A percentile compares a stretch with the other conserved stretches of the same genome.
These are phyloP conservation scores for Aspergillus tubingensis DNA, from an alignment of 2,329 filamentous ascomycete genomes.

Conservation along the genomic window DNA sequence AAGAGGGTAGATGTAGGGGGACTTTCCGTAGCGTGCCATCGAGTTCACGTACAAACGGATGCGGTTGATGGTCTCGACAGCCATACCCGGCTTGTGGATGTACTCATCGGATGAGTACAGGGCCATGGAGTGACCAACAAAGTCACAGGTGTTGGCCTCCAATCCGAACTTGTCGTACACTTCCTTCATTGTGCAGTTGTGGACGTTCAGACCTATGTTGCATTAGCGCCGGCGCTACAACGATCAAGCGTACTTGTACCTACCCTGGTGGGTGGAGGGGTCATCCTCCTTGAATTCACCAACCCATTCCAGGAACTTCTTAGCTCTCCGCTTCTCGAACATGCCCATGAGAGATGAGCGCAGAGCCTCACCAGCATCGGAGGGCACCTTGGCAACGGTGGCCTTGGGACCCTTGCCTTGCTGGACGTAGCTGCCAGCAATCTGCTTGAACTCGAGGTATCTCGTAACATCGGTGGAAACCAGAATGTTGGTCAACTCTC, in stretches of 20 bases:
- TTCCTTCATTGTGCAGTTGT: conserved; percentile 88
- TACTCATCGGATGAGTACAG: conserved; percentile 91
- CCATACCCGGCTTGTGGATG: conserved; percentile 69
- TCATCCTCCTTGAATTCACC: conserved; percentile 82
- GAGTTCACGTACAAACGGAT: conserved; percentile 97
- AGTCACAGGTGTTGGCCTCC: conserved; percentile 85
- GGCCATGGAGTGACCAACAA: conserved; percentile 97
- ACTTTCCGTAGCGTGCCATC: conserved; percentile 96
- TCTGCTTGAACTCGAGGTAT: conserved; percentile 91
- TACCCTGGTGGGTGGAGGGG: conserved; percentile 85
- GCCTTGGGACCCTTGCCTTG: conserved; percentile 80
- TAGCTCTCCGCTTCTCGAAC: conserved; percentile 96
- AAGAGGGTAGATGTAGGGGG: conserved; percentile 97
- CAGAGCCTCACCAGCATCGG: conserved; percentile 85
- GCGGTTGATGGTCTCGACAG: conserved; percentile 83
- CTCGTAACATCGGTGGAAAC: conserved; percentile 90
- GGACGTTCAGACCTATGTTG: conserved; percentile 72
- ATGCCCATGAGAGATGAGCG: conserved; percentile 93
- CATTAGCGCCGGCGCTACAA: conserved; percentile 21
- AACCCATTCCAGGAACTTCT: conserved; percentile 95
- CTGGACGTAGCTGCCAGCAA: conserved; percentile 95
- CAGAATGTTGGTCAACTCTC: conserved; percentile 97
- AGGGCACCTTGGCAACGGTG: conserved; percentile 94
- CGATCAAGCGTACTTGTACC: conserved; percentile 27
- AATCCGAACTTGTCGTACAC: conserved; percentile 98